Conservation (phyloP, 768 basidiomycete genomes). For the Rhizopogon vulgaris region DNA sequence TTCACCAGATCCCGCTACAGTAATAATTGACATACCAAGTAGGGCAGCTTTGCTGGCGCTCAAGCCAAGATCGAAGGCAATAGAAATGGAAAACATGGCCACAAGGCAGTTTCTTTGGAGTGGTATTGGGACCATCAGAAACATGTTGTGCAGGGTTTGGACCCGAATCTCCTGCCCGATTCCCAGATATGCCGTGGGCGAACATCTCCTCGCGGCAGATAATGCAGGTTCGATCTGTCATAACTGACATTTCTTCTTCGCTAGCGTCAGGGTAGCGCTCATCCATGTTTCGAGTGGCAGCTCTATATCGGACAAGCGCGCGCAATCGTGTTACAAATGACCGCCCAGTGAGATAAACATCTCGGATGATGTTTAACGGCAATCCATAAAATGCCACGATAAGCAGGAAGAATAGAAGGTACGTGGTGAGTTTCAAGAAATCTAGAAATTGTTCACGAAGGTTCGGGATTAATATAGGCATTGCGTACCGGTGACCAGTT, state of each 20-base stretch:
- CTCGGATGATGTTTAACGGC: constrained; percentile 93
- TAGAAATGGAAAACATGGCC: constrained; percentile 98
- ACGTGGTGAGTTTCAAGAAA: constrained; percentile 88
- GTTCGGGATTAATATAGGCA: constrained; percentile 1
- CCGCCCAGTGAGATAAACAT: constrained; percentile 92
- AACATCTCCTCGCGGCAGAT: constrained; percentile 97
- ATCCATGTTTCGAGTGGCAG: constrained; percentile 96
- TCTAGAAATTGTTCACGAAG: constrained; percentile 41
- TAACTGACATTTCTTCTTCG: constrained; percentile 70
- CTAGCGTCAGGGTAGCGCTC: constrained; percentile 91
- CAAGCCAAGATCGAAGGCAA: constrained; percentile 95
- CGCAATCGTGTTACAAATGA: constrained; percentile 86
- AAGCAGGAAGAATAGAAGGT: constrained; percentile 88
- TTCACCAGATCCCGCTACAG: not conserved
- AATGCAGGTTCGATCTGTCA: constrained; percentile 91
- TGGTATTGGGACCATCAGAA: constrained; percentile 80
- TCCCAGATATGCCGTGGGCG: constrained; percentile 26
- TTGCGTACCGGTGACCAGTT: constrained; percentile 75
- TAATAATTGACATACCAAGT: constrained; percentile 67
- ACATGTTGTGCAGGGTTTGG: constrained; percentile 13
- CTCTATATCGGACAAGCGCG: constrained; percentile 87
- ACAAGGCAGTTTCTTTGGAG: constrained; percentile 94
- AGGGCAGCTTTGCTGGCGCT: constrained; percentile 97
- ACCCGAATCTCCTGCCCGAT: constrained; percentile 16
- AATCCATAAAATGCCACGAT: constrained; percentile 93